Conservation (phyloP, 805 yeast species). For the Torulaspora delbrueckii region DNA sequence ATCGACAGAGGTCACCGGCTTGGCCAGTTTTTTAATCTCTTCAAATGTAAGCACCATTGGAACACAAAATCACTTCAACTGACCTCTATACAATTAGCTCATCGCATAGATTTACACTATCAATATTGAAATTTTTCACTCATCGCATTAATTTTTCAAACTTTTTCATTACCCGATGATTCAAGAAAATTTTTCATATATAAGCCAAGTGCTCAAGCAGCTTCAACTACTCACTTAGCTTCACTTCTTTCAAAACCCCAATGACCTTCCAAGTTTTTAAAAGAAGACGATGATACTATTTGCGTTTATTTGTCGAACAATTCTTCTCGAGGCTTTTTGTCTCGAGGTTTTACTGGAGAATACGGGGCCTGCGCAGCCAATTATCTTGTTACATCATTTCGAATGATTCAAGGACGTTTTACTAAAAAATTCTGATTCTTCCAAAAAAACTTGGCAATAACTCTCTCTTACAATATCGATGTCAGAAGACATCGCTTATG, state of each 20-base stretch:
- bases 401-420: constrained; percentile 34
- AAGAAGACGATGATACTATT: constrained; percentile 37
- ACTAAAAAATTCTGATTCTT: constrained; percentile 38
- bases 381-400: constrained; percentile 37
- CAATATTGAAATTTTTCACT: constrained; percentile 8
- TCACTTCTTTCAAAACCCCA: constrained; percentile 14
- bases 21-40: constrained; percentile 29
- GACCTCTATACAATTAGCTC: constrained; percentile 12
- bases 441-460: constrained; percentile 3
- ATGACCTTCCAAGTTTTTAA: constrained; percentile 40
- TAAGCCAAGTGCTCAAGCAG: background rate
- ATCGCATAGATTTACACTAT: constrained; percentile 13
- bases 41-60: constrained; percentile 21
- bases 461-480: background rate
- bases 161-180: constrained; percentile 1
- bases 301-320: constrained; percentile 35
- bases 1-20: constrained; percentile 23
- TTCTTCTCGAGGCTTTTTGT: constrained; percentile 26
- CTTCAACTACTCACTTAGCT: background rate
- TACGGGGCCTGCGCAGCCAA: constrained; percentile 37
- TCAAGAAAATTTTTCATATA: constrained; percentile 1
- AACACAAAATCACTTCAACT: background rate
- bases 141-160: background rate
- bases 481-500: background rate
- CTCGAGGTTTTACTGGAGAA: constrained; percentile 37